Evolutionary conservation across 2,329 filamentous ascomycete species (phyloP), one percentile per base, ranked within the genome.

Genomic region (Raffaelea arxii): DNA sequence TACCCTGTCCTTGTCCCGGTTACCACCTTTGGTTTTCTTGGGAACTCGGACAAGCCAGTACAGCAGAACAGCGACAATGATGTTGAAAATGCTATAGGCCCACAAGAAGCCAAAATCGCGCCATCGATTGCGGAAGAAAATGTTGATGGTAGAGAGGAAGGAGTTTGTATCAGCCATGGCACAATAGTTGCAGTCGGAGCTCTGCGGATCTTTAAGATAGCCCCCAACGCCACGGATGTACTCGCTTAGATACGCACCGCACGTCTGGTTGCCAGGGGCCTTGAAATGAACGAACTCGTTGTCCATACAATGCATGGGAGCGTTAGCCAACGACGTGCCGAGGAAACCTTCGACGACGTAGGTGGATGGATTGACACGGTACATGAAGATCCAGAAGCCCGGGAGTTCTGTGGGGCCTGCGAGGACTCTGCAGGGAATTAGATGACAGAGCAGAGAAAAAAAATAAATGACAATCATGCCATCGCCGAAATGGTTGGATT

Each of bases 361-460:
- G 10, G 49, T 51, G 1, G 49, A 19, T 18, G 80, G 81, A 0
- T 74, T 78, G 10, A 79, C 68, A 24, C 77, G 72, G 61, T 86
- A 84, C 83, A 87, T 87, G 65, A 86, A 87, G 50, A 78, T 77
- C 84, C 84, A 88, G 67, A 88, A 88, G 0, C 78, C 73, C 0
- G 83, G 83, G 0, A 88, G 68, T 0, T 71, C 68, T 3, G n/a
- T n/a, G n/a, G n/a, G n/a, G n/a, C n/a, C n/a, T n/a, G n/a, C n/a
- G n/a, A n/a, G n/a, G n/a, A n/a, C n/a, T n/a, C n/a, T n/a, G n/a
- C n/a, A n/a, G n/a, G n/a, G n/a, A n/a, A n/a, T n/a, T n/a, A 25
- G 21, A 35, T 23, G 21, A 12, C 18, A 9, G 16, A 16, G 23
- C 19, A 25, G 27, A 23, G 38, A 16, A 6, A 16, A 12, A 23